Percentiles rank a stretch among this genome's conserved stretches.
Evolutionary conservation across 2,329 filamentous ascomycete genomes (phyloP).

Genomic region (Talaromyces amestolkiae): DNA sequence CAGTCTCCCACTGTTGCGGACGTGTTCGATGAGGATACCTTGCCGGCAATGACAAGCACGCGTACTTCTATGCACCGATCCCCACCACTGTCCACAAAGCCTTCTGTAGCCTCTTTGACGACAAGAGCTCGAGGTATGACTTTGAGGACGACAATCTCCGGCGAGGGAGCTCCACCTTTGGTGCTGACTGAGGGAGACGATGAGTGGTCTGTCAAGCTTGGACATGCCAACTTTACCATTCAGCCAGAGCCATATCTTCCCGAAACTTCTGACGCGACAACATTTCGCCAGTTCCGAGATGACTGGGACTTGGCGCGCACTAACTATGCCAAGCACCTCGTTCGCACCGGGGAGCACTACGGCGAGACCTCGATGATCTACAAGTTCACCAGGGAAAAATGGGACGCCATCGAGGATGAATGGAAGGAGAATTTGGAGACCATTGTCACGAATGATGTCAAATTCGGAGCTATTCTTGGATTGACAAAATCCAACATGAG

Average conservation of each 20-base stretch:
- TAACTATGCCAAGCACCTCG: constrained; percentile 86
- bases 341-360: constrained; percentile 85
- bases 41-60: constrained; percentile 49
- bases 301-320: constrained; percentile 81
- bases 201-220: constrained; percentile 79
- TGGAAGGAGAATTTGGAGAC: constrained; percentile 72
- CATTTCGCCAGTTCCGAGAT: constrained; percentile 64
- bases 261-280: constrained; percentile 57
- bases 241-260: constrained; percentile 76
- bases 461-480: constrained; percentile 36
- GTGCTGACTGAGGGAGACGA: constrained; percentile 66
- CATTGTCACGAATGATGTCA: constrained; percentile 54
- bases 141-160: constrained; percentile 39
- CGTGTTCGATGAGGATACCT: constrained; percentile 43
- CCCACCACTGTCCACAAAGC: constrained; percentile 72
- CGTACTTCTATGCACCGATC: constrained; percentile 55
- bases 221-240: constrained; percentile 92
- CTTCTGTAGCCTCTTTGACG: constrained; percentile 73
- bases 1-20: constrained; percentile 78
- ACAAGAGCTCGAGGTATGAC: constrained; percentile 49
- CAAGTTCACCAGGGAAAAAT: constrained; percentile 80
- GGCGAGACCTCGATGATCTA: constrained; percentile 87
- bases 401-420: constrained; percentile 71
- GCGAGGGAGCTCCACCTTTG: constrained; percentile 54
- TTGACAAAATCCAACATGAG: constrained; percentile 39